Conservation (phyloP, 2,329 filamentous ascomycete genomes). For the Colletotrichum liaoningense region DNA sequence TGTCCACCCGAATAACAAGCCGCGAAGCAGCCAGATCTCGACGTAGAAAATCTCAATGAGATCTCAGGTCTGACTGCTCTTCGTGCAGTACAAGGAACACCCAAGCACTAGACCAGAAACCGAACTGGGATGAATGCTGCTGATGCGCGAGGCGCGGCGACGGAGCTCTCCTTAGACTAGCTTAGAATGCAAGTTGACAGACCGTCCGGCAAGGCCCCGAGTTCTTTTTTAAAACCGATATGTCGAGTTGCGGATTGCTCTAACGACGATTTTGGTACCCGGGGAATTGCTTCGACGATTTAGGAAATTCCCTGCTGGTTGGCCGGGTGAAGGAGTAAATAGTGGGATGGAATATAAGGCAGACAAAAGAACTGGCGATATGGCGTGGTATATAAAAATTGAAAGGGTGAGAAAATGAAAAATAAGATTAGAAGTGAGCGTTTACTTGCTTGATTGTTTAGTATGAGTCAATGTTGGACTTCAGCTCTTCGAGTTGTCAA, state of each 20-base stretch:
- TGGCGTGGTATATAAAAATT: slow-evolving; percentile 2
- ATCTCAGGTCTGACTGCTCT: neutral
- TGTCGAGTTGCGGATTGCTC: neutral
- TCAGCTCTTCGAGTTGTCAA: neutral
- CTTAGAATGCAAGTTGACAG: neutral
- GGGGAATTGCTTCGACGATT: neutral
- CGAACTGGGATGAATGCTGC: slow-evolving; percentile 28
- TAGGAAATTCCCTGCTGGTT: slow-evolving; percentile 1
- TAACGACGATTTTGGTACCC: neutral
- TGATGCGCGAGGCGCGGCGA: neutral
- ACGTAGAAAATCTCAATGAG: neutral
- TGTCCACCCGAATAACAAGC: neutral
- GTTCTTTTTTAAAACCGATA: too few species aligned
- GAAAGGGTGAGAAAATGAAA: neutral
- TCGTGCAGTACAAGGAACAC: slow-evolving; percentile 14
- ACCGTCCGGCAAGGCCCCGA: too few species aligned
- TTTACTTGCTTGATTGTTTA: neutral
- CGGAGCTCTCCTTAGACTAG: neutral
- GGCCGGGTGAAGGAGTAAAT: slow-evolving; percentile 8
- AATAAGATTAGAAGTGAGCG: neutral
- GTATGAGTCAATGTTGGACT: neutral
- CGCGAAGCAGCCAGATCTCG: neutral
- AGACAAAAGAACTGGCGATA: slow-evolving; percentile 16
- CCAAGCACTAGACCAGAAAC: slow-evolving; percentile 11
- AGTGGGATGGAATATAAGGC: slow-evolving; percentile 9